Evolutionary conservation across 345 rosid species (phyloP), one percentile per base, ranked within the genome.

Genomic region (Linum trigynum): DNA sequence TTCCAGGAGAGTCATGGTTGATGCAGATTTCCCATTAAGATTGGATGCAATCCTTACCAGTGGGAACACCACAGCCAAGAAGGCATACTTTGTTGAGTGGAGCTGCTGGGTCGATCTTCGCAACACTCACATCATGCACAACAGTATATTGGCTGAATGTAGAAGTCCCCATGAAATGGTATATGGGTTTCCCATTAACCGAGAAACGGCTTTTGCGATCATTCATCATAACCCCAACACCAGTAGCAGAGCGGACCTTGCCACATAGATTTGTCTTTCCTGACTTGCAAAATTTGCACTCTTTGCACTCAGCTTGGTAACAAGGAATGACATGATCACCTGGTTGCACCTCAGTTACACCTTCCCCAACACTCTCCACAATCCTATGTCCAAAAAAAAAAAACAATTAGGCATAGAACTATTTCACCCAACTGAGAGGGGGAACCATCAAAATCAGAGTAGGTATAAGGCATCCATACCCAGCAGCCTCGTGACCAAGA

Each of bases 281-380:
- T 0, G 78, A 78, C 53, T 75, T 63, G 74, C 76, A 78, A 45
- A 77, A 79, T 0, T 38, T 57, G 64, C 80, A 75, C 2, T 68
- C 78, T 55, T 65, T 74, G 62, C 84, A 75, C 32, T 80, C 84
- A 2, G 78, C 84, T 0, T 79, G 77, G 69, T 77, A 80, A 0
- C 77, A 65, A 12, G 84, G 84, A 3, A 80, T 79, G 1, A 77
- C 79, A 72, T 80, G 78, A 40, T 80, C 84, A 0, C 81, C 78
- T 0, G 76, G 81, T 53, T 77, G 15, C 0, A 80, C 72, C 11
- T 80, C 79, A 2, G 74, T 71, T 32, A 75, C 79, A 1, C 78
- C 76, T 38, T 70, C 76, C 38, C 81, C 81, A 5, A 80, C 79
- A 64, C 84, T 80, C 61, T 80, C 84, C 43, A 80, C 82, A 57